Evolutionary conservation across 257 asterid species (phyloP).

Genomic region (Nicotiana undulata): DNA sequence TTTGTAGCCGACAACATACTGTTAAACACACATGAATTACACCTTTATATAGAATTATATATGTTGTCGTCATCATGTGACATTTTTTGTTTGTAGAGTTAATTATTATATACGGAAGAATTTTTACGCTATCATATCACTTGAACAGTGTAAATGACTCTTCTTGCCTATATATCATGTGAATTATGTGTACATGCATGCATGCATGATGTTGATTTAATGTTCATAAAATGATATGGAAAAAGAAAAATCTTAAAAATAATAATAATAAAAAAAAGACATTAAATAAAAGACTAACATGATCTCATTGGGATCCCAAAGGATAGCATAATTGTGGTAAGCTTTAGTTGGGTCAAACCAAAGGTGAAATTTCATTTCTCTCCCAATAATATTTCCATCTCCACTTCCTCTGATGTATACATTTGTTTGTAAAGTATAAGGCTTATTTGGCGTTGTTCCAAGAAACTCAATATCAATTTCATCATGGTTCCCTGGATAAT

Average conservation of each 20-base stretch:
- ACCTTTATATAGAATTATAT: neutral
- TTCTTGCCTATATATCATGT: neutral
- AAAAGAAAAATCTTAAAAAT: neutral
- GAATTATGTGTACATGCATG: neutral
- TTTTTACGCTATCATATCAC: too few species aligned
- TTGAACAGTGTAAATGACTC: neutral
- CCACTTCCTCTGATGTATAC: constrained; percentile 80
- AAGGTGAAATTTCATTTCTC: constrained; percentile 76
- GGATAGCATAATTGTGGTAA: constrained; percentile 72
- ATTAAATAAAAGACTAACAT: constrained; percentile 35
- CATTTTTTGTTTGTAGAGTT: neutral
- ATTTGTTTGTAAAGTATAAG: constrained; percentile 75
- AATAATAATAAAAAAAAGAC: neutral
- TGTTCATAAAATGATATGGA: neutral
- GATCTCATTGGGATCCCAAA: constrained; percentile 72
- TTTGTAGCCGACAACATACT: neutral
- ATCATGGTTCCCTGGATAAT: constrained; percentile 69
- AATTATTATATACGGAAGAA: neutral
- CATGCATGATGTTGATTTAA: neutral
- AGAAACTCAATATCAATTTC: constrained; percentile 83
- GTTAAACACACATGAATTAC: too few species aligned
- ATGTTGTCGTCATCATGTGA: neutral
- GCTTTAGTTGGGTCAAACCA: constrained; percentile 80
- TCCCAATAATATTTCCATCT: constrained; percentile 63
- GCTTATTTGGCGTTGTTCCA: constrained; percentile 67